Percentiles rank a stretch among this genome's conserved stretches.
These are phyloP conservation scores for Leccinum arenicola DNA, from an alignment of 768 basidiomycete species.

Conservation along the genomic window DNA sequence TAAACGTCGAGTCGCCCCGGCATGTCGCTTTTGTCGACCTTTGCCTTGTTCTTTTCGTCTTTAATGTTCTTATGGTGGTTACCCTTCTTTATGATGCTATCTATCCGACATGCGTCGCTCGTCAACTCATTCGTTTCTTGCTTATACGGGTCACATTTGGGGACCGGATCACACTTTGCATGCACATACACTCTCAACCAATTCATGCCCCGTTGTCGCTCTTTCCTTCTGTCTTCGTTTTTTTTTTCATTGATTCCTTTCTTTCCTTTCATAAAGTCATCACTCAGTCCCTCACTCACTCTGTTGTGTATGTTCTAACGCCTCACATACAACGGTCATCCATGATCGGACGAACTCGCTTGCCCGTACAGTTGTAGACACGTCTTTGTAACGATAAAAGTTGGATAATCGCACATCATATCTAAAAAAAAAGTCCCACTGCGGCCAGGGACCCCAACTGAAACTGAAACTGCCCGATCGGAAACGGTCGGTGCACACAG, in stretches of 20 bases:
- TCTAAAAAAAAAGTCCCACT: conserved; percentile 3
- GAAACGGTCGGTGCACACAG: neutral
- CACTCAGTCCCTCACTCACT: neutral
- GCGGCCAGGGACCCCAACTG: neutral
- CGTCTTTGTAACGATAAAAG: conserved; percentile 19
- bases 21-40: neutral
- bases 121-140: conserved; percentile 8
- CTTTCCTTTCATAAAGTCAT: neutral
- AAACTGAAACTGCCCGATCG: neutral
- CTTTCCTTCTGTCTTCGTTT: neutral
- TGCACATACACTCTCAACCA: conserved; percentile 1
- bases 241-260: neutral
- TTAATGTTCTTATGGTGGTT: conserved; percentile 19
- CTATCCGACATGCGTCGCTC: conserved; percentile 7
- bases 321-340: neutral
- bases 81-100: conserved; percentile 18
- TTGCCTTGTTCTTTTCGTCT: conserved; percentile 6
- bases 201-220: conserved; percentile 6
- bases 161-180: conserved; percentile 12
- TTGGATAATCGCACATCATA: conserved; percentile 8
- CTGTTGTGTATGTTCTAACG: conserved; percentile 8
- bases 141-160: conserved; percentile 5
- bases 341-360: neutral
- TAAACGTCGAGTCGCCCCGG: conserved; percentile 26
- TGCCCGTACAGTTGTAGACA: neutral